These are phyloP conservation scores for Colletotrichum lentis DNA, from an alignment of 2,329 filamentous ascomycete species.

Conservation along the genomic window DNA sequence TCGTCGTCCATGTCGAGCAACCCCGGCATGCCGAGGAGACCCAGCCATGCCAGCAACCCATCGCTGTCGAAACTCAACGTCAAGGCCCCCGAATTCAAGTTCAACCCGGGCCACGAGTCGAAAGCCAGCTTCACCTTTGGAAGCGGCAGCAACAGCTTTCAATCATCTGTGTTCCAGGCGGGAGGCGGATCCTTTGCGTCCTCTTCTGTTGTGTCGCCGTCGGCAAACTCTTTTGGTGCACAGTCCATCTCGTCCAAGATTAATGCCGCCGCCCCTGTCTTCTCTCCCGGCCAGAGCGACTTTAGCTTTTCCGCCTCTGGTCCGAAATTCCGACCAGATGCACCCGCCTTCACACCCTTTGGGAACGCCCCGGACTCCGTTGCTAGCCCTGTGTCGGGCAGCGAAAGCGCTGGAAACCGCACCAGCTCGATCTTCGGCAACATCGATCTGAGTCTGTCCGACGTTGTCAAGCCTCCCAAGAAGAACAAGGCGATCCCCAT, in stretches of 20 bases:
- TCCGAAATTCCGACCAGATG: slow-evolving; percentile 77
- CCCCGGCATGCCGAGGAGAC: slow-evolving; percentile 48
- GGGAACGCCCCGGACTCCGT: slow-evolving; percentile 57
- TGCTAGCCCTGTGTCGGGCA: slow-evolving; percentile 56
- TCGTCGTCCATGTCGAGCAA: slow-evolving; percentile 50
- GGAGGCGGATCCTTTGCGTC: slow-evolving; percentile 44
- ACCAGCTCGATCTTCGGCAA: slow-evolving; percentile 72
- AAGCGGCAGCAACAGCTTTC: slow-evolving; percentile 53
- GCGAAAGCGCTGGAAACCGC: slow-evolving; percentile 53
- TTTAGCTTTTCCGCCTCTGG: slow-evolving; percentile 75
- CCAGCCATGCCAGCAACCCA: slow-evolving; percentile 72
- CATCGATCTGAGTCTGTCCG: slow-evolving; percentile 68
- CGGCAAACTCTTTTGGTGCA: slow-evolving; percentile 52
- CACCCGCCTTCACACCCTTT: slow-evolving; percentile 77
- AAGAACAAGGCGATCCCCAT: slow-evolving; percentile 87
- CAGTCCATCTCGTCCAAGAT: slow-evolving; percentile 61
- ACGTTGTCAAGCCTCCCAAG: slow-evolving; percentile 71
- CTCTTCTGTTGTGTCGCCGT: slow-evolving; percentile 47
- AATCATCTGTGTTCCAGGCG: slow-evolving; percentile 59
- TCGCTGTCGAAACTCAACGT: slow-evolving; percentile 86
- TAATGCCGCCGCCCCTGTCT: slow-evolving; percentile 74
- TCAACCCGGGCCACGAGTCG: slow-evolving; percentile 66
- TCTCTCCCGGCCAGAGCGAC: slow-evolving; percentile 71
- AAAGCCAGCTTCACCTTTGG: slow-evolving; percentile 62
- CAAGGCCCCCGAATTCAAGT: slow-evolving; percentile 87